Conservation (phyloP, 169 alveolate genomes). For the Plasmodium falciparum region DNA sequence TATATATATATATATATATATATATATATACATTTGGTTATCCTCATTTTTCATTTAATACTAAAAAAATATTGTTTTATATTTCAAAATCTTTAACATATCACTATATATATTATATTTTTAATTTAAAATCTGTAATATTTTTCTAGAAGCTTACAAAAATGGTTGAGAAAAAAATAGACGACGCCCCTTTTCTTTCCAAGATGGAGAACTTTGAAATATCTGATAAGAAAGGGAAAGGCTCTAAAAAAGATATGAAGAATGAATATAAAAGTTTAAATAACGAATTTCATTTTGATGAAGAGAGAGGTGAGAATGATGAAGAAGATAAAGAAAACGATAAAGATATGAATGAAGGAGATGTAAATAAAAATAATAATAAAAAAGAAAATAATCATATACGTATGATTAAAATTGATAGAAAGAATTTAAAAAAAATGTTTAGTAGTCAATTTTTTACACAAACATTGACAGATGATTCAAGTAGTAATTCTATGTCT, state of each 20-base stretch:
- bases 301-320: constrained; percentile 27
- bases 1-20: too few species aligned
- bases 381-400: constrained; percentile 9
- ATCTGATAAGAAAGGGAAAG: constrained; percentile 34
- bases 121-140: too few species aligned
- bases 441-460: constrained; percentile 74
- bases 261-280: constrained; percentile 60
- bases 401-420: constrained; percentile 60
- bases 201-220: constrained; percentile 72
- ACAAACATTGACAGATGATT: constrained; percentile 57
- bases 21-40: too few species aligned
- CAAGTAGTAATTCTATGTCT: constrained; percentile 24
- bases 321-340: neutral
- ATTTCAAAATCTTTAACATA: too few species aligned
- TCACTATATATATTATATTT: too few species aligned
- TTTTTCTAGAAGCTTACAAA: too few species aligned
- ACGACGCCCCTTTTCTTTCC: constrained; percentile 62
- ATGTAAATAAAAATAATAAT: neutral
- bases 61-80: too few species aligned
- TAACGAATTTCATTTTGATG: constrained; percentile 65
- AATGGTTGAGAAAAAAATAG: constrained; percentile 58
- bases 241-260: constrained; percentile 30
- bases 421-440: constrained; percentile 52
- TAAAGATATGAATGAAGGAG: constrained; percentile 10
- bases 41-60: too few species aligned